A percentile compares a stretch with the other conserved stretches of the same genome.
phyloP scores from a whole-genome alignment of 805 yeast species.

The Henningerozyma blattae region DNA sequence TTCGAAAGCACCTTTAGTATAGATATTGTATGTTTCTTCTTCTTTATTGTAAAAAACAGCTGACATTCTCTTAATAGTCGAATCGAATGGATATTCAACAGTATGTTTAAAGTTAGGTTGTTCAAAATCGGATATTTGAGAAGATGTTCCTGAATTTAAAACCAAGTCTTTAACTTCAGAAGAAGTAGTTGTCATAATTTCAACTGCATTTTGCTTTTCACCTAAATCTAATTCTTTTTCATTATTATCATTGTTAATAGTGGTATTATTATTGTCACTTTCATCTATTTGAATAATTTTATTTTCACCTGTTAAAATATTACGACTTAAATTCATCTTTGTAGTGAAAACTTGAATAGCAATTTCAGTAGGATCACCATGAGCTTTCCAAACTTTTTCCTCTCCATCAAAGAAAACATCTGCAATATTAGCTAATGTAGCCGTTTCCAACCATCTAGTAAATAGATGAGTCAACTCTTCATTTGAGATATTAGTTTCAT shows the following conservation, averaged over 20 bases:
- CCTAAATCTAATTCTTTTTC: slow-evolving; percentile 32
- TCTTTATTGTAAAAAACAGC: slow-evolving; percentile 49
- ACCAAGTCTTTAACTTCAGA: slow-evolving; percentile 55
- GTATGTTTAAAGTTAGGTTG: slow-evolving; percentile 38
- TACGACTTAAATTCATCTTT: slow-evolving; percentile 42
- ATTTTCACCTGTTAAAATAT: slow-evolving; percentile 28
- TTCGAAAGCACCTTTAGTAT: slow-evolving; percentile 87
- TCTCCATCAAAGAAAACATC: slow-evolving; percentile 40
- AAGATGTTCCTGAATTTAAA: slow-evolving; percentile 8
- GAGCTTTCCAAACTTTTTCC: slow-evolving; percentile 50
- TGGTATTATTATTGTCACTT: slow-evolving; percentile 11
- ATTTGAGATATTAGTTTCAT: slow-evolving; percentile 3
- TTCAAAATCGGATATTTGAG: no score
- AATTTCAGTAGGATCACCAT: slow-evolving; percentile 84
- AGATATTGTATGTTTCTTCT: slow-evolving; percentile 41
- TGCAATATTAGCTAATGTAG: slow-evolving; percentile 75
- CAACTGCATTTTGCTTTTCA: slow-evolving; percentile 14
- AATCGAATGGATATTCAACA: slow-evolving; percentile 76
- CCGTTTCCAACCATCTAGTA: slow-evolving; percentile 45
- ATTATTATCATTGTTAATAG: slow-evolving; percentile 5
- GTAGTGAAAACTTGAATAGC: slow-evolving; percentile 72
- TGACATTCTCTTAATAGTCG: slow-evolving; percentile 82
- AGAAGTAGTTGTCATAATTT: slow-evolving; percentile 31
- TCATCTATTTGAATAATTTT: background rate
- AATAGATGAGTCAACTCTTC: slow-evolving; percentile 21